Conservation (phyloP, 805 yeast species). For the Starmerella cellae region DNA sequence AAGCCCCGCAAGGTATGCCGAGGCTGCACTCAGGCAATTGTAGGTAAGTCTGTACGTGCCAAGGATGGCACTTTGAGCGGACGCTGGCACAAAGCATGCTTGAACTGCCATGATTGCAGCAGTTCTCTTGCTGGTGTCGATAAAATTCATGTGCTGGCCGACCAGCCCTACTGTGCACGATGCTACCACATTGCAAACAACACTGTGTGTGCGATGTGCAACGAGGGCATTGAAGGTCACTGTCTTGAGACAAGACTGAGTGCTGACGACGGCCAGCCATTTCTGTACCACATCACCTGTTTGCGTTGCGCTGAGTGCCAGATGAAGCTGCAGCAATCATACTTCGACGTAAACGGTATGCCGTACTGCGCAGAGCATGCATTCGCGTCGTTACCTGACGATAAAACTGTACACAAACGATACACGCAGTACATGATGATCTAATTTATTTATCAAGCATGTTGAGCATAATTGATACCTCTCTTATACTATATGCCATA, state of each 20-base stretch:
- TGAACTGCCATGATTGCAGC: conserved; percentile 56
- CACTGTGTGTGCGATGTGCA: conserved; percentile 61
- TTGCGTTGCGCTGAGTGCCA: conserved; percentile 53
- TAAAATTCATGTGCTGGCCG: conserved; percentile 53
- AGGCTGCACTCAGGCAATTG: conserved; percentile 45
- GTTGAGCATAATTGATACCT: too few relatives aligned
- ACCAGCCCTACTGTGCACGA: conserved; percentile 65
- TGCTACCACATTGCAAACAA: conserved; percentile 68
- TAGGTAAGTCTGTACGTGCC: conserved; percentile 63
- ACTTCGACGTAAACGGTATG: conserved; percentile 26
- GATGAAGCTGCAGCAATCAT: conserved; percentile 23
- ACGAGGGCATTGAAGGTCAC: conserved; percentile 72
- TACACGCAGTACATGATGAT: conserved; percentile 25
- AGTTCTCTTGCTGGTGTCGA: conserved; percentile 19
- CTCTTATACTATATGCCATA: too few relatives aligned
- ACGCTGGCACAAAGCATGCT: conserved; percentile 88
- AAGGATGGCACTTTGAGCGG: conserved; percentile 54
- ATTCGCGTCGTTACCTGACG: conserved; percentile 16
- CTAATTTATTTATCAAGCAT: conserved; percentile 9
- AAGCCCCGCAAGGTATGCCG: conserved; percentile 39
- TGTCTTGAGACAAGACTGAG: conserved; percentile 50
- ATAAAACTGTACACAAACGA: conserved; percentile 21
- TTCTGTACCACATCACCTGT: conserved; percentile 66
- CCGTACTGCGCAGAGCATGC: conserved; percentile 30
- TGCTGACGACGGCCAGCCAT: conserved; percentile 35